phyloP scores from a whole-genome alignment of 176 grass and related monocot species.

The Themeda triandra region DNA sequence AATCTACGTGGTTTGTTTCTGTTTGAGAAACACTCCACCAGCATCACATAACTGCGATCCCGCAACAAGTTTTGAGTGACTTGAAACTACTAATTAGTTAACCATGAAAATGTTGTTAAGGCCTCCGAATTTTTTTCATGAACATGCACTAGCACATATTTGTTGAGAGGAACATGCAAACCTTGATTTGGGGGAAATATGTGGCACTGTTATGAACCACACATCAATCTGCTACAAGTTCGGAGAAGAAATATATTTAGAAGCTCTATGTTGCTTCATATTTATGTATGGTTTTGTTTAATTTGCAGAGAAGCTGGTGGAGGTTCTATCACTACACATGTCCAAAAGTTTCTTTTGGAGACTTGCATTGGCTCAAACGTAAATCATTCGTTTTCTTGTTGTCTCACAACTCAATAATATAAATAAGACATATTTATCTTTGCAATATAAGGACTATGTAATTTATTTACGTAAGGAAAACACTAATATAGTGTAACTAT shows the following conservation, averaged over 20 bases:
- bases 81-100: not conserved
- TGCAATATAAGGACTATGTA: not conserved
- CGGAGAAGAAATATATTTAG: not conserved
- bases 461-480: not conserved
- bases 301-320: constrained; percentile 67
- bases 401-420: not conserved
- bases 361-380: constrained; percentile 45
- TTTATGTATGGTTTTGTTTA: constrained; percentile 12
- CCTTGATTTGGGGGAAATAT: not conserved
- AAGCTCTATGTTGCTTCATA: not conserved
- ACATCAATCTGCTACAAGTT: not conserved
- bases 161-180: not conserved
- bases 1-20: no score
- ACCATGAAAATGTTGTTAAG: not conserved
- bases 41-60: not conserved
- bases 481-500: not conserved
- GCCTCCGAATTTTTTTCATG: no score
- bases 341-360: constrained; percentile 73
- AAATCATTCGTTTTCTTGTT: constrained; percentile 25
- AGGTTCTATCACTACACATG: constrained; percentile 60
- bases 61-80: not conserved
- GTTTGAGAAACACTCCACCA: not conserved
- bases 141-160: not conserved
- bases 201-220: not conserved
- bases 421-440: not conserved